Percentiles rank a stretch among this genome's conserved stretches.
Conservation (phyloP, 2,329 filamentous ascomycete genomes). For the Colletotrichum cereale region DNA sequence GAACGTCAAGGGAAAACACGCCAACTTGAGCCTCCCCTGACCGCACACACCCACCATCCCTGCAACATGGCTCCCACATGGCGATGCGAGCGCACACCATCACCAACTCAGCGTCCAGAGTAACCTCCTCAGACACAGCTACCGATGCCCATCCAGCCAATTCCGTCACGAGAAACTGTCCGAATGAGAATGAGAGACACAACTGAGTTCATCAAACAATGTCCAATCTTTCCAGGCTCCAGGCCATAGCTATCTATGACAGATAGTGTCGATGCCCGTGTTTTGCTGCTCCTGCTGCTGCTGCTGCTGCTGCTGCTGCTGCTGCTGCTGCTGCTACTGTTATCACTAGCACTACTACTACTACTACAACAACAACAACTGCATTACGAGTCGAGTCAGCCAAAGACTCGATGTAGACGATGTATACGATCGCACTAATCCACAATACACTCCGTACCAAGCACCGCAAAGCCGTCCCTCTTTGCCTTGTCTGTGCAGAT, state of each 20-base stretch:
- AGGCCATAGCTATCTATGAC: slow-evolving; percentile 44
- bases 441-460: background rate
- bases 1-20: slow-evolving; percentile 6
- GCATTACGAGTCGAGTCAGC: background rate
- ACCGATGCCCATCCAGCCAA: slow-evolving; percentile 43
- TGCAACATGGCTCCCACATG: slow-evolving; percentile 2
- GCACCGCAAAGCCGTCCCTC: slow-evolving; percentile 6
- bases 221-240: slow-evolving; percentile 44
- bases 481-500: slow-evolving; percentile 13
- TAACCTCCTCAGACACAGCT: slow-evolving; percentile 42
- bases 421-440: slow-evolving; percentile 4
- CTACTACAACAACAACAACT: too few species aligned
- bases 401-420: background rate
- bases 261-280: slow-evolving; percentile 42
- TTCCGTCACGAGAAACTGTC: slow-evolving; percentile 39
- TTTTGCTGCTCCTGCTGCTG: slow-evolving; percentile 3
- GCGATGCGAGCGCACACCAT: slow-evolving; percentile 35
- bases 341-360: too few species aligned
- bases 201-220: slow-evolving; percentile 50
- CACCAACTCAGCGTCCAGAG: slow-evolving; percentile 12
- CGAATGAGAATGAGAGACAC: slow-evolving; percentile 2
- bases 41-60: background rate
- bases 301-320: background rate
- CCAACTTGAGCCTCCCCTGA: slow-evolving; percentile 1
- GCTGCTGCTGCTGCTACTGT: too few species aligned